phyloP scores from a whole-genome alignment of 257 asterid genomes.

The Cordia subcordata region DNA sequence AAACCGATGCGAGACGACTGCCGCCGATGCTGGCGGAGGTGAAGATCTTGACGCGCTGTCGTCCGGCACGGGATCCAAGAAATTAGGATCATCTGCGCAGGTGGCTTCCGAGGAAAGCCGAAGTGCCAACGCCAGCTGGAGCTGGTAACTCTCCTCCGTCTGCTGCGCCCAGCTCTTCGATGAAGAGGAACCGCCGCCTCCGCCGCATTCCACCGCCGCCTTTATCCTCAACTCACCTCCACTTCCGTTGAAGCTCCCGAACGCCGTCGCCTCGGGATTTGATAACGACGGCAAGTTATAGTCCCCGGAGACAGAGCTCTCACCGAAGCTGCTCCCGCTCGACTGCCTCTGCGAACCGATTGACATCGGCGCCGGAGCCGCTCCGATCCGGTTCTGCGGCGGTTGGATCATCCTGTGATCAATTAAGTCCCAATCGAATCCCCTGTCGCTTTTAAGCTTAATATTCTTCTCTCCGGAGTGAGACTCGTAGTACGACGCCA shows the following conservation, averaged over 20 bases:
- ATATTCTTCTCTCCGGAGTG: constrained; percentile 53
- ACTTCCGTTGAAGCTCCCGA: constrained; percentile 35
- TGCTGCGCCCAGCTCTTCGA: constrained; percentile 97
- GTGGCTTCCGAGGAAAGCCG: constrained; percentile 86
- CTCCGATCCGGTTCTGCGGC: constrained; percentile 51
- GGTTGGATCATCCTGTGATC: constrained; percentile 54
- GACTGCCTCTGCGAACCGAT: constrained; percentile 80
- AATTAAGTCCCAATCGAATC: constrained; percentile 59
- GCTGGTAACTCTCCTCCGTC: constrained; percentile 94
- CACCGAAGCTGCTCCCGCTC: constrained; percentile 92
- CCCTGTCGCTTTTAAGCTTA: constrained; percentile 37
- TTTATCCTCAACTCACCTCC: constrained; percentile 47
- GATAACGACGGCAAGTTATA: constrained; percentile 51
- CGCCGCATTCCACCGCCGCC: constrained; percentile 39
- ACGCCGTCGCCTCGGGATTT: constrained; percentile 40
- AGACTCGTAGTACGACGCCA: constrained; percentile 41
- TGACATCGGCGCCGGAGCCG: constrained; percentile 40
- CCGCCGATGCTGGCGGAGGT: constrained; percentile 38
- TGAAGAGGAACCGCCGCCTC: constrained; percentile 48
- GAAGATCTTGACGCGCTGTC: constrained; percentile 42
- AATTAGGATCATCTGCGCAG: constrained; percentile 76
- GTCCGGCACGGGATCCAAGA: constrained; percentile 62
- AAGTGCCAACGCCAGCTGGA: constrained; percentile 90
- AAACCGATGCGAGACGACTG: constrained; percentile 77
- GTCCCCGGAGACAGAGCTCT: constrained; percentile 83